Evolutionary conservation across 176 grass and related monocot species (phyloP).

Genomic region (Poa pratensis): DNA sequence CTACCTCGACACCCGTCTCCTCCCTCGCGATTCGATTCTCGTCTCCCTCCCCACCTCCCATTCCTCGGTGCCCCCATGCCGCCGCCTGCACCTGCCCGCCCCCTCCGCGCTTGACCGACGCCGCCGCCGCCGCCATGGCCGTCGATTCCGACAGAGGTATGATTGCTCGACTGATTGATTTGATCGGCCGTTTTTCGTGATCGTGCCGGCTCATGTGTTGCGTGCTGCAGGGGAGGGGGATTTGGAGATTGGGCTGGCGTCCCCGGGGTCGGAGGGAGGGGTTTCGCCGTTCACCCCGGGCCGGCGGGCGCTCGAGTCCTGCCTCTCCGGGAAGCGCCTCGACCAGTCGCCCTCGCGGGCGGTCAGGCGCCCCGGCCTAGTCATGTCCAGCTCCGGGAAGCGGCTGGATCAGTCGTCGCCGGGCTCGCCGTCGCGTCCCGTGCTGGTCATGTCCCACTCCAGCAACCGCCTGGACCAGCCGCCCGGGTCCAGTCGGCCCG

Average conservation of each 20-base stretch:
- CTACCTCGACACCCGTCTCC: conserved; percentile 36
- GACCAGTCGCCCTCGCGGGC: conserved; percentile 43
- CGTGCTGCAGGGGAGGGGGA: conserved; percentile 43
- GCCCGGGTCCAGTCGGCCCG: conserved; percentile 31
- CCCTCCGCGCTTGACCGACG: conserved; percentile 14
- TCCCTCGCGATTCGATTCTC: conserved; percentile 41
- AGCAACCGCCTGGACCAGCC: conserved; percentile 69
- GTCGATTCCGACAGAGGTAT: conserved; percentile 48
- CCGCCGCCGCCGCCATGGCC: conserved; percentile 48
- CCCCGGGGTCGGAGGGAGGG: conserved; percentile 22
- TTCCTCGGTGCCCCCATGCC: conserved; percentile 40
- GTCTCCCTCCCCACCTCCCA: conserved; percentile 42
- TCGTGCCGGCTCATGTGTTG: not conserved
- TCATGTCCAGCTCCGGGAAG: conserved; percentile 64
- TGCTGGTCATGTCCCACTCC: conserved; percentile 73
- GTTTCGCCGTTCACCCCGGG: not conserved
- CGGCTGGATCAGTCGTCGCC: conserved; percentile 61
- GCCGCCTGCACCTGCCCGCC: conserved; percentile 5
- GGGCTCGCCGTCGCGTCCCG: conserved; percentile 38
- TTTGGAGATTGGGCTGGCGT: conserved; percentile 57
- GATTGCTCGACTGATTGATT: not conserved
- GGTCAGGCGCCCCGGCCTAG: conserved; percentile 44
- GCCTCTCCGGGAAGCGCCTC: conserved; percentile 46
- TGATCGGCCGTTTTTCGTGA: not conserved
- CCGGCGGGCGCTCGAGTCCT: conserved; percentile 30